Evolutionary conservation across 176 grass and related monocot species (phyloP).

Genomic region (Olyra latifolia): DNA sequence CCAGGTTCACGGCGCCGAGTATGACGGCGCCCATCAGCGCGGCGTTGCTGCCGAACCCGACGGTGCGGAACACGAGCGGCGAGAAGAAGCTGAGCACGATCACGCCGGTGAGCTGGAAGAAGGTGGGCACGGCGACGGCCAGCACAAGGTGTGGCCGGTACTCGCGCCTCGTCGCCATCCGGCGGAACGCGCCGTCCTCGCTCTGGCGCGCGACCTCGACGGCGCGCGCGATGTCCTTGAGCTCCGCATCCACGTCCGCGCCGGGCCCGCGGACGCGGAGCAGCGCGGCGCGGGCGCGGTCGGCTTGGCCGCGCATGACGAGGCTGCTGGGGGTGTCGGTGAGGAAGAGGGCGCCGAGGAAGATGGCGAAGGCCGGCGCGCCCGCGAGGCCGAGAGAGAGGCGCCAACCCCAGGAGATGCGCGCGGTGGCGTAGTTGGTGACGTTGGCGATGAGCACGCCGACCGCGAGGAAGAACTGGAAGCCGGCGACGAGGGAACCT

Average conservation of each 20-base stretch:
- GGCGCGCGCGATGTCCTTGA: conserved; percentile 39
- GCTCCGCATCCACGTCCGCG: conserved; percentile 74
- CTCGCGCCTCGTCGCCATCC: conserved; percentile 47
- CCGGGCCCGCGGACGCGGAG: conserved; percentile 45
- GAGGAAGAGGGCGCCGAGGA: conserved; percentile 66
- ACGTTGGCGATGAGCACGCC: conserved; percentile 54
- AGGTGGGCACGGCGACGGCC: conserved; percentile 69
- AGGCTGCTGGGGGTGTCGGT: conserved; percentile 84
- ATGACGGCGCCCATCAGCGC: conserved; percentile 71
- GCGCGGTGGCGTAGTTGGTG: conserved; percentile 54
- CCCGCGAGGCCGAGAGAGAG: conserved; percentile 79
- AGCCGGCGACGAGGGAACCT: conserved; percentile 52
- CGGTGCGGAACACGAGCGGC: conserved; percentile 73
- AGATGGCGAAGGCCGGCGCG: conserved; percentile 56
- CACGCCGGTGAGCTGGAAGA: conserved; percentile 89
- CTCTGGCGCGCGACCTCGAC: conserved; percentile 38
- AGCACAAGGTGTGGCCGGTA: conserved; percentile 81
- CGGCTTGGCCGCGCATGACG: conserved; percentile 48
- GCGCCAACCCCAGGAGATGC: conserved; percentile 66
- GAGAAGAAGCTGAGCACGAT: conserved; percentile 82
- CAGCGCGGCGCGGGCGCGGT: conserved; percentile 56
- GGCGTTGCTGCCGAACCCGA: conserved; percentile 71
- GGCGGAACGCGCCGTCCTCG: conserved; percentile 61
- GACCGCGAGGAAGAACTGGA: conserved; percentile 72
- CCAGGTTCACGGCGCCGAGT: conserved; percentile 60